Evolutionary conservation across 1,139 yeast genomes (phyloP), one percentile per base, ranked within the genome.

Genomic region (Yamadazyma dushanensis): DNA sequence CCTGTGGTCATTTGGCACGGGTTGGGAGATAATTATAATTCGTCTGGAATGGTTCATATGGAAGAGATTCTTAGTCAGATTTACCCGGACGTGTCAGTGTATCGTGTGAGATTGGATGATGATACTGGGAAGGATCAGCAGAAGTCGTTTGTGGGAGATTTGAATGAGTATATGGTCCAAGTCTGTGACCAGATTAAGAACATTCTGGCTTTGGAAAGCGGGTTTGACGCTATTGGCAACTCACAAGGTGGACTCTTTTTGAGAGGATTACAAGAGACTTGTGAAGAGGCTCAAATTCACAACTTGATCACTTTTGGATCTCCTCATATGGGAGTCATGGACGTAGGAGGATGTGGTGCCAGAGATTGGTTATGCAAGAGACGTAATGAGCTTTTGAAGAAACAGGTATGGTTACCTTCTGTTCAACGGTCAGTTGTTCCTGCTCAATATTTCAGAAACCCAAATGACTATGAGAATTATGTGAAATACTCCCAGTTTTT

Each of bases 1-100:
- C 89, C 90, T 0, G 72, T 85, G 3, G 87, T 86, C 2, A 51
- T 86, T 28, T 86, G 95, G 95, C 95, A 86, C 50, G 95, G 95
- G 0, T 69, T 86, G 50, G 94, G 95, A 0, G 95, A 86, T 54
- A 69, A 76, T 14, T 85, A 80, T 52, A 76, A 83, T 51, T 78
- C 89, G 0, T 58, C 73, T 0, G 79, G 84, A 1, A 78, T 84
- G 65, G 61, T 58, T 26, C 56, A 66, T n/a, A 73, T 74, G 2
- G 57, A 62, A 4, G 67, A 66, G 1, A 44, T 73, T 1, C 60
- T 84, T 5, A 51, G 63, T 20, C 57, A 61, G 8, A 56, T 61
- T 4, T 61, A 73, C 36, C 88, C 89, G 0, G 76, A 67, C 1
- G 61, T 74, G 0, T 68, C 58, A 35, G 72, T 80, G 0, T 75